These are phyloP conservation scores for Cryptosporidium ubiquitum DNA, from an alignment of 169 alveolate genomes.

Conservation along the genomic window DNA sequence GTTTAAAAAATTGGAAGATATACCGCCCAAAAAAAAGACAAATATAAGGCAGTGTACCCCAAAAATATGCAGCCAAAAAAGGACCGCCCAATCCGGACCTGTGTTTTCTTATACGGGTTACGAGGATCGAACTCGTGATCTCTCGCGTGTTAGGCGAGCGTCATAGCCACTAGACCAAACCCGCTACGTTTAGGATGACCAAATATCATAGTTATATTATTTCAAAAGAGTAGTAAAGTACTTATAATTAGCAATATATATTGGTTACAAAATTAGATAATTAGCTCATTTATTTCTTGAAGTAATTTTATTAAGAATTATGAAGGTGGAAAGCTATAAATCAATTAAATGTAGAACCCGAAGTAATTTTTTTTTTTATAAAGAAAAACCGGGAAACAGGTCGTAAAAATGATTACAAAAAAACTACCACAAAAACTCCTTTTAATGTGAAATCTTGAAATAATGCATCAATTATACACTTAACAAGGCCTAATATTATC, in stretches of 20 bases:
- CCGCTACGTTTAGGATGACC: constrained; percentile 76
- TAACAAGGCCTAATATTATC: too few relatives aligned
- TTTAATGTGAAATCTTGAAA: too few relatives aligned
- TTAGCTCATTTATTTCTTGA: background rate
- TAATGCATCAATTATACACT: background rate
- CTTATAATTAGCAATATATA: background rate
- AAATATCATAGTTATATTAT: background rate
- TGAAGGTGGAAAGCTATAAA: background rate
- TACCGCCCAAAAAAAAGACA: background rate
- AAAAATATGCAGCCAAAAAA: background rate
- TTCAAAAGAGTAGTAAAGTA: background rate
- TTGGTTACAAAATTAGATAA: background rate
- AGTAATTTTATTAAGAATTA: background rate
- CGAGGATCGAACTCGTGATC: constrained; percentile 95
- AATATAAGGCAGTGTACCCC: too few relatives aligned
- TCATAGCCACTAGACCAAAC: constrained; percentile 95
- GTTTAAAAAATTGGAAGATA: too few relatives aligned
- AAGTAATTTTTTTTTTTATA: too few relatives aligned
- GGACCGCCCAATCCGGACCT: constrained; percentile 3
- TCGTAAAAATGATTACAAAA: too few relatives aligned
- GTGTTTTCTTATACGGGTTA: constrained; percentile 83
- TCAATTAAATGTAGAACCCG: too few relatives aligned
- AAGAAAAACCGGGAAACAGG: too few relatives aligned
- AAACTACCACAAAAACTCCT: too few relatives aligned
- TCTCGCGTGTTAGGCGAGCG: constrained; percentile 94